phyloP scores from a whole-genome alignment of 2,329 filamentous ascomycete species.

The Pseudogymnoascus sp. region DNA sequence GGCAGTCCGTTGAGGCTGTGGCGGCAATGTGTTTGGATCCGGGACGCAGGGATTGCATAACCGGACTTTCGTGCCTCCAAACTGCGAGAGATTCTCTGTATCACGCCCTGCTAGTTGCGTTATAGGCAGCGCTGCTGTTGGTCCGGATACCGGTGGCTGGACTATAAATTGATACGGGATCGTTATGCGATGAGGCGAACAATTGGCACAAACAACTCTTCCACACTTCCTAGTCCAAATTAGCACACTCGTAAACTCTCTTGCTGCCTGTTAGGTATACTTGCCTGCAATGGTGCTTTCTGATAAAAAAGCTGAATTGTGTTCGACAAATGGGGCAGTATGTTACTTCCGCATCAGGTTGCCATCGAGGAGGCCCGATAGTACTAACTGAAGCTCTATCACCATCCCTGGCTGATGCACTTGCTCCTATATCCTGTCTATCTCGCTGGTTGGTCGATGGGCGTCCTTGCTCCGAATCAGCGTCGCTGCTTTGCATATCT shows the following conservation, averaged over 20 bases:
- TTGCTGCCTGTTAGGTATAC: conserved; percentile 22
- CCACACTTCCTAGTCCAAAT: conserved; percentile 66
- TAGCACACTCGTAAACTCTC: conserved; percentile 2
- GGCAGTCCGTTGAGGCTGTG: conserved; percentile 23
- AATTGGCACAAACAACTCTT: conserved; percentile 79
- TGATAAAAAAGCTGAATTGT: conserved; percentile 74
- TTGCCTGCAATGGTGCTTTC: conserved; percentile 88
- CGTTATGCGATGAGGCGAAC: conserved; percentile 89
- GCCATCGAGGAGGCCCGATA: conserved; percentile 68
- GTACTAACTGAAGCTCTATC: neutral
- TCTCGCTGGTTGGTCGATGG: neutral
- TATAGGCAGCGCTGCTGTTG: conserved; percentile 24
- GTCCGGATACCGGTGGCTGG: conserved; percentile 48
- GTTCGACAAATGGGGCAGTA: conserved; percentile 77
- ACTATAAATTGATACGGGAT: conserved; percentile 93
- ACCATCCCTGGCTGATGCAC: neutral
- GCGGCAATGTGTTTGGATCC: conserved; percentile 56
- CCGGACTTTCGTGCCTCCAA: conserved; percentile 59
- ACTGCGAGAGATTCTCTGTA: conserved; percentile 33
- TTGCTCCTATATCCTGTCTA: neutral
- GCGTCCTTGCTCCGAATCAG: neutral
- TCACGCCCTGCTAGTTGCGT: conserved; percentile 16
- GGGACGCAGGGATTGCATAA: conserved; percentile 68
- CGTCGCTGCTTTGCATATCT: neutral
- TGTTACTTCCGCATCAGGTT: conserved; percentile 75